Conservation (phyloP, 352 stramenopile species). For the Phytophthora boehmeriae region DNA sequence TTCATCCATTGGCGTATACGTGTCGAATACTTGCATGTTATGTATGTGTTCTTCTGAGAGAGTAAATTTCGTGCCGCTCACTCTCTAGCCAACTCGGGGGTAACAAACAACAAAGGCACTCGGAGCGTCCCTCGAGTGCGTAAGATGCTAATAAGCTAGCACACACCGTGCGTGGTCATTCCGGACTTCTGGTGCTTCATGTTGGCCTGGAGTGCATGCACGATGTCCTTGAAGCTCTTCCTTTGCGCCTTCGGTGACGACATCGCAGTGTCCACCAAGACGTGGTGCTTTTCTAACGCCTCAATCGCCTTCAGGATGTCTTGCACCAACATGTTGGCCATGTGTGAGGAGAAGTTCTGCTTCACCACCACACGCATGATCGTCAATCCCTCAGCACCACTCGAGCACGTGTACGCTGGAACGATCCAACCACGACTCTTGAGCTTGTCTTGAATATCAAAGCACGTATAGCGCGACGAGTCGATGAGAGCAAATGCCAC, state of each 20-base stretch:
- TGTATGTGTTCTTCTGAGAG: slow-evolving; percentile 14
- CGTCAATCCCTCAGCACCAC: slow-evolving; percentile 77
- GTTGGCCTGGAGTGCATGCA: slow-evolving; percentile 70
- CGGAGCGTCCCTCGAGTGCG: background rate
- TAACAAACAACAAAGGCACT: slow-evolving; percentile 18
- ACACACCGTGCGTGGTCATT: slow-evolving; percentile 82
- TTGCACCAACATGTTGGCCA: slow-evolving; percentile 88
- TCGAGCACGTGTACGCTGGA: slow-evolving; percentile 89
- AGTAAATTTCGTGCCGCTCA: slow-evolving; percentile 15
- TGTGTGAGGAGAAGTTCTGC: slow-evolving; percentile 90
- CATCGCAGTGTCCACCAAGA: slow-evolving; percentile 77
- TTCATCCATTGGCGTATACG: background rate
- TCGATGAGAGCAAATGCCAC: slow-evolving; percentile 89
- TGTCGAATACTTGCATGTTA: slow-evolving; percentile 30
- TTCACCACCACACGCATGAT: slow-evolving; percentile 93
- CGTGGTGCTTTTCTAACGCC: slow-evolving; percentile 77
- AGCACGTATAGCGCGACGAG: slow-evolving; percentile 83
- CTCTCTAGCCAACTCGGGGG: slow-evolving; percentile 20
- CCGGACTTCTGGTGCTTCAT: slow-evolving; percentile 79
- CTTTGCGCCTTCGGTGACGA: slow-evolving; percentile 82
- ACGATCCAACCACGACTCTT: slow-evolving; percentile 90
- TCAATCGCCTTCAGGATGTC: slow-evolving; percentile 89
- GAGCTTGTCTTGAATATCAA: slow-evolving; percentile 92
- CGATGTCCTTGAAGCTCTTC: slow-evolving; percentile 66
- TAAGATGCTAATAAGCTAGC: slow-evolving; percentile 36